Evolutionary conservation across 345 rosid genomes (phyloP), one percentile per base, ranked within the genome.

Genomic region (Gossypium ekmanianum): DNA sequence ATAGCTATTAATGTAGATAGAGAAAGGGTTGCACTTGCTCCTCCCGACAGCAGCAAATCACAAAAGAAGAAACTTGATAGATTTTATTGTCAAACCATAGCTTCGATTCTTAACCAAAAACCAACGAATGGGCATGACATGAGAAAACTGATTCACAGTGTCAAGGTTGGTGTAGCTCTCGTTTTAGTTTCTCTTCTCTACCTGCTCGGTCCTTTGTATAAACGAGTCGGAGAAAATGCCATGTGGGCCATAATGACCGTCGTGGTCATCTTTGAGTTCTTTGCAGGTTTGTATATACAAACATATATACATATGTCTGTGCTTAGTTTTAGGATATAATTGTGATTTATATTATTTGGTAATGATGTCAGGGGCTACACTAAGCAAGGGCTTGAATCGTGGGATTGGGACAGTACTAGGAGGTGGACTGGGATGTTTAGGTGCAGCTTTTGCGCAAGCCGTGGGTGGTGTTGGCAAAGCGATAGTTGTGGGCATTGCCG

Each of bases 221-320:
- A 79, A 0, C 77, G 85, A 82, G 85, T 88, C n/a, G 92, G 92
- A 45, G 92, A 91, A 2, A 91, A 85, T 72, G 97, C 97, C 62
- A 85, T 91, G 88, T 89, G 97, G 93, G 97, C 97, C 41, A 83
- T 89, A 64, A 91, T 91, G 92, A 89, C 93, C 0, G 92, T 91
- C 6, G 92, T 91, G 41, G 92, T 91, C 76, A 63, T 84, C 74
- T 91, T 88, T 59, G 93, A 91, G 84, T 89, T 84, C 83, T 84
- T 70, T 39, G 92, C 97, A 83, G 97, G 97, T 89, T 78, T 18
- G 61, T 22, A 10, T 57, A 3, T 54, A 11, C 50, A 10, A 10
- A 45, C 50, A 45, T 45, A 10, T 45, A 45, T 45, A 11, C 12
- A 2, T 45, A 45, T 45, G 12, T 45, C 2, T 11, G 50, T 45